Evolutionary conservation across 78 protist species (phyloP), one percentile per base, ranked within the genome.

Genomic region (Carpediemonas membranifera): DNA sequence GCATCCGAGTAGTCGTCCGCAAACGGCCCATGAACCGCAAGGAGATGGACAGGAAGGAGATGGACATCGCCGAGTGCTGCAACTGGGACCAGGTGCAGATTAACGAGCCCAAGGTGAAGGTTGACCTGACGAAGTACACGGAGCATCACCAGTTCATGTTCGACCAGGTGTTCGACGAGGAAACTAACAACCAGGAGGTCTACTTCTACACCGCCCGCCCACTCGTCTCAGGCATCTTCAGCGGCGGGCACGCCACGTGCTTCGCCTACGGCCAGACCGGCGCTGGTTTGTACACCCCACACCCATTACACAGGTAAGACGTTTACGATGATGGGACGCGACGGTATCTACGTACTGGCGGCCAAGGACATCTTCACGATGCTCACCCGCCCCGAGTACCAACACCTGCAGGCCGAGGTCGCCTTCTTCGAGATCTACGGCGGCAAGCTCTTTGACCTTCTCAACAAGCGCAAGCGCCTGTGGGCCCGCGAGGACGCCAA

Each of bases 211-310:
- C 84, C 0, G 85, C 85, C 15, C 36, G 67, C 59, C 94, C 94
- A 28, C 83, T 90, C 16, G 84, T 90, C 7, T 73, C 78, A 24
- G 50, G 75, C 55, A 65, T 91, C 27, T 77, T 91, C 61, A 72
- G 63, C 25, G 82, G 83, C 14, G 92, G 87, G 16, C 76, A 68
- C 47, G 96, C 90, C 18, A 88, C 96, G 7, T 84, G 89, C 80
- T 92, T 92, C 70, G 93, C 94, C 24, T 92, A 87, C 70, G 97
- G 97, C 7, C 97, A 92, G 69, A 87, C 92, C 5, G 90, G 91
- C 35, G 72, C 87, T 24, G 90, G 90, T 7, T 11, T 56, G 41
- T 56, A 33, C 59, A 9, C 11, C 31, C 19, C 9, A 5, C 31
- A 13, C 9, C 34, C 9, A 56, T 56, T 56, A 9, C 11, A 56